Evolutionary conservation across 2,329 filamentous ascomycete species (phyloP), one percentile per base, ranked within the genome.

Genomic region (Ophiocordyceps camponoti-rufipedis): DNA sequence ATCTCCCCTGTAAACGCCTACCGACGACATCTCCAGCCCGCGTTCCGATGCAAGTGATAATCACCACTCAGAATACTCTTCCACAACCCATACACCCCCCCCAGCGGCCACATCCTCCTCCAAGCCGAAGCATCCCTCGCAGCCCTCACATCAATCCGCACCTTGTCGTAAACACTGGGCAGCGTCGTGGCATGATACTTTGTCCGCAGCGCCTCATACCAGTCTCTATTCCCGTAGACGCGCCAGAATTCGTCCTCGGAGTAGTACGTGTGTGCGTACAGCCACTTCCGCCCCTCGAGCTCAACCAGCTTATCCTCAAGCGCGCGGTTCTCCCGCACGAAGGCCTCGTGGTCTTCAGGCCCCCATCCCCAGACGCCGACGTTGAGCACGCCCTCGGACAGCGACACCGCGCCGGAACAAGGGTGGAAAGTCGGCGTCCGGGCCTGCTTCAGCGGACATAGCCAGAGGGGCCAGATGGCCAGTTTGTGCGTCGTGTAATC

Each of bases 201-300:
- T 23, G 55, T 49, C 14, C 82, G 65, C 52, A 86, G 63, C 1
- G 55, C 64, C 31, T 82, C 71, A 57, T 86, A 85, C 70, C 70
- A 75, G 18, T 57, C 54, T 41, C 65, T 61, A 46, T 67, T 68
- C 57, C 67, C 68, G 57, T 84, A 84, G 44, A 78, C 66, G 32
- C 63, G 54, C 78, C 79, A 84, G 61, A 84, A 86, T 55, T 83
- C 75, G 0, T 71, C 64, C 55, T 82, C 73, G n/a, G 73, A 71
- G 59, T 91, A 91, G 64, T 87, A 93, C 0, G 84, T 82, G 55
- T 89, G 82, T 3, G 85, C 85, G 60, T 94, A 93, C 12, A 93
- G 67, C 82, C 85, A 91, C 65, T 93, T 93, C 66, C 82, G 75
- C 2, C 85, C 86, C 42, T 79, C 78, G 1, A 91, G 71, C 51